Base-by-base conservation (phyloP, 2,329 filamentous ascomycete species). In the Camptophora hylomeconis region DNA sequence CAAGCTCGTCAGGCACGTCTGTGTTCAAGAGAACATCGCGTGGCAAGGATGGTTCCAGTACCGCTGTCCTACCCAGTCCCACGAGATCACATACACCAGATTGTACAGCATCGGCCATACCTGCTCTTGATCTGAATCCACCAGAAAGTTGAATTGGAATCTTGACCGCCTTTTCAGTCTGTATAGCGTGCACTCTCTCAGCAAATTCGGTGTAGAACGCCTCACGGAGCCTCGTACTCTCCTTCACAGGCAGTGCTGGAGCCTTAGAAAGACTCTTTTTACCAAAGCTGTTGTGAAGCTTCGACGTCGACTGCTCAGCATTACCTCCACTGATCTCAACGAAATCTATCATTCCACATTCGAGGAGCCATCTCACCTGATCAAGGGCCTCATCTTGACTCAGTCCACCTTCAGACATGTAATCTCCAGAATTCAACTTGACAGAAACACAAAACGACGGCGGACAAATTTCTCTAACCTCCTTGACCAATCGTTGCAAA, bases 321-420 rank as follows among this genome's bases (percentile, higher is more conserved):
- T 35, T 66, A 0, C 77, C 75, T 0, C 76, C 77, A 11, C 65
- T 72, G 15, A 81, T 63, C 49, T 82, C 75, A 2, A 81, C 51
- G 39, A 79, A 80, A 49, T 81, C 76, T 2, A 80, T 51, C 28
- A 37, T 34, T 0, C 50, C 49, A 2, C 51, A 52, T 7, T 51
- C 48, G 9, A 45, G 44, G 2, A 57, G 4, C 54, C 66, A 20
- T 57, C 59, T 4, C 7, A 76, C 56, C 44, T 80, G 74, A 32
- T 68, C 62, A 20, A 79, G 51, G 19, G 61, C 67, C 8, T 72
- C 71, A 7, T 62, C 49, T 12, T 50, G 49, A 39, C 24, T 23
- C 41, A 35, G 9, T 28, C 48, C 40, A 1, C 26, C 33, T 15
- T 43, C 45, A 6, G 40, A 44, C 43, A 48, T 50, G 41, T 63